Conservation (phyloP, 1,284 basidiomycete species). For the Coriolopsis trogii region DNA sequence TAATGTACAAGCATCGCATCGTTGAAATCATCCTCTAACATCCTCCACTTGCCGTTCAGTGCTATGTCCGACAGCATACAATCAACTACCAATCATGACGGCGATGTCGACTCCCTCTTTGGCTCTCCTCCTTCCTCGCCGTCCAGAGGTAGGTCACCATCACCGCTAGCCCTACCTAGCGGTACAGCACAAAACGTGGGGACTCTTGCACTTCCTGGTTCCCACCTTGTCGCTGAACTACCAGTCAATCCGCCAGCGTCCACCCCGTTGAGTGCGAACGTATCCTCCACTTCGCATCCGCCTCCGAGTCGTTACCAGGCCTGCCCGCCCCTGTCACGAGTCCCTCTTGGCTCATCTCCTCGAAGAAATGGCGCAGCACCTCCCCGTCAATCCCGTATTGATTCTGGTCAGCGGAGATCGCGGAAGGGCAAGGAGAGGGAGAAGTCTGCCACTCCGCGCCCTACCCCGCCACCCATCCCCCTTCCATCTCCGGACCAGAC, state of each 20-base stretch:
- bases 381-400: slow-evolving; percentile 11
- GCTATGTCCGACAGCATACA: slow-evolving; percentile 18
- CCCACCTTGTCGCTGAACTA: slow-evolving; percentile 84
- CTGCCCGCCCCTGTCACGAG: slow-evolving; percentile 8
- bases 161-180: slow-evolving; percentile 57
- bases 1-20: slow-evolving; percentile 2
- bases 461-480: slow-evolving; percentile 54
- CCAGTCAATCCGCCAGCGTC: slow-evolving; percentile 74
- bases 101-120: slow-evolving; percentile 74
- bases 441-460: slow-evolving; percentile 37
- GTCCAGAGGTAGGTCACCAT: slow-evolving; percentile 72
- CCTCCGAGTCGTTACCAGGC: not conserved
- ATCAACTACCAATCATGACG: slow-evolving; percentile 38
- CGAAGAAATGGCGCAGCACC: slow-evolving; percentile 13
- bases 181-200: slow-evolving; percentile 77
- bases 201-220: slow-evolving; percentile 95
- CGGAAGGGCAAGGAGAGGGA: slow-evolving; percentile 34
- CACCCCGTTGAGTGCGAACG: slow-evolving; percentile 44
- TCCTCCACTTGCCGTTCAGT: slow-evolving; percentile 6
- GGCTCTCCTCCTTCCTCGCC: slow-evolving; percentile 78
- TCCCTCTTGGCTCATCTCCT: slow-evolving; percentile 15
- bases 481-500: slow-evolving; percentile 63
- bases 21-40: not conserved
- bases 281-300: slow-evolving; percentile 11
- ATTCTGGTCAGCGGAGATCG: slow-evolving; percentile 13